phyloP scores from a whole-genome alignment of 169 alveolate species.

The Plasmodium coatneyi region DNA sequence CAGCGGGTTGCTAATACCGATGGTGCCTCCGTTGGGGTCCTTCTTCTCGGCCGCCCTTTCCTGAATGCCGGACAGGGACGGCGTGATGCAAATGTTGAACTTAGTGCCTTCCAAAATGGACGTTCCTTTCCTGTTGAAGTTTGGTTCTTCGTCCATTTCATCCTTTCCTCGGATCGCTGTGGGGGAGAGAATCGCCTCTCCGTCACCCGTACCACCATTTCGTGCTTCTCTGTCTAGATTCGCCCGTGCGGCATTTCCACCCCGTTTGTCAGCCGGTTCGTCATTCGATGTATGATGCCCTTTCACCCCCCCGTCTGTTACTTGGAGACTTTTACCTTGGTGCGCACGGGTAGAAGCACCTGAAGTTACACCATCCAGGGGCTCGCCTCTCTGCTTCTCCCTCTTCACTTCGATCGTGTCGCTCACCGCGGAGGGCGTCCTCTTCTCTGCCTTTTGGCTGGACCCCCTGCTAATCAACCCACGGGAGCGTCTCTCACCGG shows the following conservation, averaged over 20 bases:
- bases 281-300: not conserved
- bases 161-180: not conserved
- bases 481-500: not conserved
- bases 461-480: not conserved
- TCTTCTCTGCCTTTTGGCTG: not conserved
- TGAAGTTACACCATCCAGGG: not conserved
- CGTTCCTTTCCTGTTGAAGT: not conserved
- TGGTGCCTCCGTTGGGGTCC: not conserved
- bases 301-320: not conserved
- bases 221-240: not conserved
- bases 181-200: not conserved
- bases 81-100: constrained; percentile 47
- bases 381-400: not conserved
- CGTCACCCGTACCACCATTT: not conserved
- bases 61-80: constrained; percentile 34
- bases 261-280: not conserved
- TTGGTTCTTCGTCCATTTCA: not conserved
- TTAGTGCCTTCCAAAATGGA: constrained; percentile 1
- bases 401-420: not conserved
- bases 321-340: not conserved
- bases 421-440: not conserved
- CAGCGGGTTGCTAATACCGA: not conserved
- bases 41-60: not conserved
- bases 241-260: not conserved
- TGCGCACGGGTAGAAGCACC: not conserved